Evolutionary conservation across 208 protist species (phyloP), one percentile per base, ranked within the genome.

Genomic region (Acanthamoeba rhysodes): DNA sequence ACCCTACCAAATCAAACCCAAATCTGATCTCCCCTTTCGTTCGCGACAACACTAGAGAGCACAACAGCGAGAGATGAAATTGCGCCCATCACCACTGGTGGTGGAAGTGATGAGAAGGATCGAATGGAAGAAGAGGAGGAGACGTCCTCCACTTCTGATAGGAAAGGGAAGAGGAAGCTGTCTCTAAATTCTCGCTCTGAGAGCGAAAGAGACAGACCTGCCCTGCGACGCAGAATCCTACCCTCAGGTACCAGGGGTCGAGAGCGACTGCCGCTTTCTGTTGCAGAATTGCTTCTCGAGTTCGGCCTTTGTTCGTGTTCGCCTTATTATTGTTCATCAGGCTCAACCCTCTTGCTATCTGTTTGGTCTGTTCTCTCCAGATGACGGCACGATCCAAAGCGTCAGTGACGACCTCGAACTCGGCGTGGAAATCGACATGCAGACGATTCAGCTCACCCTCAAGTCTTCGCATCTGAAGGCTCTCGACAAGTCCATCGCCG

Each of bases 401-500:
- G 50, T 94, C 1, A 94, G 90, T 41, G 53, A 94, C 32, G 90
- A 94, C 18, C 14, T 82, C 20, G 90, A 94, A 57, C 68, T 94
- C 29, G 90, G 90, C 48, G 90, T 94, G 55, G 90, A 94, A 37
- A 94, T 94, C 34, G 90, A 94, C 37, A 57, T 94, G 59, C 90
- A 94, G 41, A 94, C 90, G 29, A 94, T 94, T 20, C 90, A 94
- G 57, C 90, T 94, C 41, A 94, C 90, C 20, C 90, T 94, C 32
- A 94, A 94, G 66, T 82, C 90, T 34, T 94, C 90, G 66, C 90
- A 98, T 64, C 82, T 98, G 8, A 64, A 76, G n/a, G 53, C 66
- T 6, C 24, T 98, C 24, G 96, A 97, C 93, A 95, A 94, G 53
- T 32, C 78, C 20, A 82, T 91, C 32, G 72, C 68, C 10, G 95